Percentiles rank a stretch among this genome's conserved stretches.
Evolutionary conservation across 2,329 filamentous ascomycete species (phyloP).

Genomic region (Didymella arachidicola): DNA sequence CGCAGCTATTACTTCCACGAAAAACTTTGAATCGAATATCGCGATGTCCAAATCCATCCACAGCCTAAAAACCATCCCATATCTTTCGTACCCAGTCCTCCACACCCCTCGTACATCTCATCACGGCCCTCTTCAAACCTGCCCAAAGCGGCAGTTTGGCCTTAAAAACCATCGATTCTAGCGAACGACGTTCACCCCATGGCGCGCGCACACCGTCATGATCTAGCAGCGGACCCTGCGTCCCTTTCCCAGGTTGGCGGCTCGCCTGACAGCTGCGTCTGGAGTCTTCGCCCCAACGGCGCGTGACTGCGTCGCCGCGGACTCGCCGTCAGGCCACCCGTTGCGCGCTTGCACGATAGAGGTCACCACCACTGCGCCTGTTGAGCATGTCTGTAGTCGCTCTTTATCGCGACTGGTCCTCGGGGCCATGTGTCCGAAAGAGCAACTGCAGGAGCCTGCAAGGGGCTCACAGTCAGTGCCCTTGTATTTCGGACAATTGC

Average conservation of each 20-base stretch:
- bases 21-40: not conserved
- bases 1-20: not conserved
- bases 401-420: not conserved
- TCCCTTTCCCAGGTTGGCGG: not conserved
- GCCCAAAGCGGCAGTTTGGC: slow-evolving; percentile 9
- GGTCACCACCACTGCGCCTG: not conserved
- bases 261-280: slow-evolving; percentile 4
- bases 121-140: slow-evolving; percentile 7
- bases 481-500: slow-evolving; percentile 9
- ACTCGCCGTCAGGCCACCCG: not conserved
- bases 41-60: not conserved
- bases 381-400: not conserved
- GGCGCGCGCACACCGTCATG: slow-evolving; percentile 10
- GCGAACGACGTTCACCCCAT: slow-evolving; percentile 21
- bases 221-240: slow-evolving; percentile 13
- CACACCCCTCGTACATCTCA: not conserved
- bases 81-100: not conserved
- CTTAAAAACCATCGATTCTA: slow-evolving; percentile 14
- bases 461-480: not conserved
- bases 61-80: slow-evolving; percentile 6
- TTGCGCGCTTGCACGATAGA: too few relatives aligned
- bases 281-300: not conserved
- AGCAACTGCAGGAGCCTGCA: not conserved
- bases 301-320: not conserved
- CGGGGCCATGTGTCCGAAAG: not conserved